Base-by-base conservation (phyloP, 2,329 filamentous ascomycete species). In the Cladophialophora exuberans region DNA sequence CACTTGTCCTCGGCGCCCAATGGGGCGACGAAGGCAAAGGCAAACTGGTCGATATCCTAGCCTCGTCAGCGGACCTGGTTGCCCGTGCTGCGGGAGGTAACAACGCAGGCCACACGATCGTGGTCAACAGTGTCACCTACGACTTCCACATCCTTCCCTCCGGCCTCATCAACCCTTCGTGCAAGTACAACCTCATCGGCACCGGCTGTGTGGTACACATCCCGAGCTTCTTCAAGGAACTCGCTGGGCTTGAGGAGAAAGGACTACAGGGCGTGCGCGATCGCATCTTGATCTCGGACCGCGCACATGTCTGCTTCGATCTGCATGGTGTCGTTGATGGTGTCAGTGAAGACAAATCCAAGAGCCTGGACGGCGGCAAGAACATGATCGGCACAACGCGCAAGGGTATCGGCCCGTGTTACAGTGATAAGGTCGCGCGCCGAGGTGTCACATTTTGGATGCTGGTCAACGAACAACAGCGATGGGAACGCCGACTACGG, bases 361-460 rank as follows among this genome's bases (percentile, higher is more conserved):
- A 61, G 26, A 60, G 39, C 22, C 51, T 61, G 33, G 61, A 64
- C 23, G 74, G 72, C 54, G 73, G 70, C 28, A 71, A 72, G 59
- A 47, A 51, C 31, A 75, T 77, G 66, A 75, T 78, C 35, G 76
- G 76, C 28, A 79, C 76, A 10, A 79, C 76, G 2, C 73, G 74
- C 26, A 78, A 78, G 64, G 76, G 76, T 38, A 78, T 79, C 56
- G 76, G 80, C 39, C 83, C 83, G 65, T 81, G 81, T 59, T 86
- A 86, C 72, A 82, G 79, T 65, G 81, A 81, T 64, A 86, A 86
- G 72, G 83, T 83, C 59, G 77, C 81, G 4, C 74, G 83, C 54
- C 78, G 77, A 36, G 83, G 83, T 62, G 74, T 85, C 30, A 79
- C 80, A 51, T 73, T 86, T 66, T 85, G 61, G 79, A 79, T 53